phyloP scores from a whole-genome alignment of 78 protist species.

The Emiliania huxleyi region DNA sequence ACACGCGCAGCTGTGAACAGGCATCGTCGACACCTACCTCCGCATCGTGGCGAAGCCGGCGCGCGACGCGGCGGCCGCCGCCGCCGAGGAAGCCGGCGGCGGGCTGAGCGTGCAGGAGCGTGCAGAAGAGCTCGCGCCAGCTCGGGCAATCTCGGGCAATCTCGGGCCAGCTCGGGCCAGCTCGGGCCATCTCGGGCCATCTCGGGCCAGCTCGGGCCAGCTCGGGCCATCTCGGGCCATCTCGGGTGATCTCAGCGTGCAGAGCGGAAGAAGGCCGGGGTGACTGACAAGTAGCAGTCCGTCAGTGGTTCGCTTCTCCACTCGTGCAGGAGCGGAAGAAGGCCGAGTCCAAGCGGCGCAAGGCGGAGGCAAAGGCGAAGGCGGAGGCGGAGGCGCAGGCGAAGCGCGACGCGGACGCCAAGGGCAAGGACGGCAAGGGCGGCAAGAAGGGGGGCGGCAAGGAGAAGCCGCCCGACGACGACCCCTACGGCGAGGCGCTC shows the following conservation, averaged over 20 bases:
- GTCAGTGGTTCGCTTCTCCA: too few relatives aligned
- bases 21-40: neutral
- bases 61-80: neutral
- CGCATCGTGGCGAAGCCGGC: neutral
- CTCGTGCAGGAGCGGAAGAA: neutral
- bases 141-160: too few relatives aligned
- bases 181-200: too few relatives aligned
- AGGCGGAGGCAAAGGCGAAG: conserved; percentile 17
- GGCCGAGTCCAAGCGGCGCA: neutral
- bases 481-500: neutral
- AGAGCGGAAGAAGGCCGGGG: too few relatives aligned
- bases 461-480: neutral
- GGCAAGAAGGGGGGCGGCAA: too few relatives aligned
- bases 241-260: too few relatives aligned
- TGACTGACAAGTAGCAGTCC: too few relatives aligned
- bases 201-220: too few relatives aligned
- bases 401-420: neutral
- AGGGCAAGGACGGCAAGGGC: neutral
- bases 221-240: too few relatives aligned
- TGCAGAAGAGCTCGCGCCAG: too few relatives aligned
- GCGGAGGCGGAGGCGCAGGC: conserved; percentile 5
- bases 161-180: too few relatives aligned
- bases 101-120: neutral
- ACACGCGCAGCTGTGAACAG: too few relatives aligned
- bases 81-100: neutral